Conservation (phyloP, 2,329 filamentous ascomycete species). For the Hymenoscyphus fructigenus region DNA sequence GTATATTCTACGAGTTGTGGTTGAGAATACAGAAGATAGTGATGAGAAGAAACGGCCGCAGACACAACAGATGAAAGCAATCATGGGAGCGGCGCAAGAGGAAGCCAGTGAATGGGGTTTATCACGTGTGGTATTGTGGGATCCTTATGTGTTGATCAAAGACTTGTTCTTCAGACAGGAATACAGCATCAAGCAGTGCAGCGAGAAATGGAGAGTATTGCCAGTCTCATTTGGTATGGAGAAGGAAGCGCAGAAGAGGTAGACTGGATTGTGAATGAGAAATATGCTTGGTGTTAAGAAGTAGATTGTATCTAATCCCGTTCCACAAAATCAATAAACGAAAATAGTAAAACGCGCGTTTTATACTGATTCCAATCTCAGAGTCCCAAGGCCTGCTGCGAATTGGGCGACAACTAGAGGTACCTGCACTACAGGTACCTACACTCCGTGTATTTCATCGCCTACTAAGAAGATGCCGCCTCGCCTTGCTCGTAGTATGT, state of each 20-base stretch:
- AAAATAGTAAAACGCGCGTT: neutral
- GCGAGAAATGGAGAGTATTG: constrained; percentile 61
- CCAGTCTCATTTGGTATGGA: constrained; percentile 69
- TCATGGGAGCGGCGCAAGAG: constrained; percentile 64
- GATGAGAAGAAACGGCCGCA: neutral
- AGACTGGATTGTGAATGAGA: constrained; percentile 71
- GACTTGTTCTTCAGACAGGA: constrained; percentile 45
- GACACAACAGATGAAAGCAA: constrained; percentile 52
- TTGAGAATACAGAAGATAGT: constrained; percentile 52
- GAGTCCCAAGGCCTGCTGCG: neutral
- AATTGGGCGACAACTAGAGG: neutral
- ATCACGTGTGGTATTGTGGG: constrained; percentile 75
- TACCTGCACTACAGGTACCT: neutral
- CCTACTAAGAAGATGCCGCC: no score
- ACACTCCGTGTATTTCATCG: no score
- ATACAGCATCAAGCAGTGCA: constrained; percentile 48
- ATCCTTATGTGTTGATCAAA: constrained; percentile 59
- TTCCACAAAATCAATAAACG: neutral
- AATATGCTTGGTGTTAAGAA: constrained; percentile 67
- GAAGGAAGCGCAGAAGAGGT: constrained; percentile 44
- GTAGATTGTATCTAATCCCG: neutral
- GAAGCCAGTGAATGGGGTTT: constrained; percentile 72
- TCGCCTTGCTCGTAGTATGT: no score
- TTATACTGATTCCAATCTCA: neutral
- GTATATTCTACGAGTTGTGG: constrained; percentile 64